These are phyloP conservation scores for Pogostemon cablin DNA, from an alignment of 257 asterid species.

Conservation along the genomic window DNA sequence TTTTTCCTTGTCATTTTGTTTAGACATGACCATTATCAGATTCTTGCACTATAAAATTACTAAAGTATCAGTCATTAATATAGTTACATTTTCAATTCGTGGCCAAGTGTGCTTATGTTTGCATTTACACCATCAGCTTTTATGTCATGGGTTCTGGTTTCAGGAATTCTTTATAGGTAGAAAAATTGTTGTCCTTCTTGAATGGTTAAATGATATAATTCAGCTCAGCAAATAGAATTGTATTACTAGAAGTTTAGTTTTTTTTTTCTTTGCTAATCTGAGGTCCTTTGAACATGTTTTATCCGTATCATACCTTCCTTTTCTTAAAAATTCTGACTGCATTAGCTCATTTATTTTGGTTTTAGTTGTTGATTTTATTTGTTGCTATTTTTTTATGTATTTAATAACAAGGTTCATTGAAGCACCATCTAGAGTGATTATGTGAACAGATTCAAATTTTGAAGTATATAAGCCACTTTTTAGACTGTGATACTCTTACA, in stretches of 20 bases:
- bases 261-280: neutral
- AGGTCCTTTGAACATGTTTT: neutral
- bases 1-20: constrained; percentile 2
- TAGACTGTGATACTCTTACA: neutral
- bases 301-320: too few relatives aligned
- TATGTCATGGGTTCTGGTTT: neutral
- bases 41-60: neutral
- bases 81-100: neutral
- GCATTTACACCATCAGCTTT: neutral
- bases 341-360: neutral
- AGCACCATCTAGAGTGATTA: constrained; percentile 3
- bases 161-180: neutral
- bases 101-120: neutral
- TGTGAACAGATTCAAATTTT: neutral
- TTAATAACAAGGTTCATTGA: neutral
- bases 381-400: neutral
- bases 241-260: neutral
- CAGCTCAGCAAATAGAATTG: neutral
- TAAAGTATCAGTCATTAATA: neutral
- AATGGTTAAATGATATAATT: neutral
- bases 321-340: too few relatives aligned
- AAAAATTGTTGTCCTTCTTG: neutral
- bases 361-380: too few relatives aligned
- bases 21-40: neutral
- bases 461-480: constrained; percentile 4